A percentile compares a stretch with the other conserved stretches of the same genome.
These are phyloP conservation scores for Chondrostereum purpureum DNA, from an alignment of 1,284 basidiomycete genomes.

Conservation along the genomic window DNA sequence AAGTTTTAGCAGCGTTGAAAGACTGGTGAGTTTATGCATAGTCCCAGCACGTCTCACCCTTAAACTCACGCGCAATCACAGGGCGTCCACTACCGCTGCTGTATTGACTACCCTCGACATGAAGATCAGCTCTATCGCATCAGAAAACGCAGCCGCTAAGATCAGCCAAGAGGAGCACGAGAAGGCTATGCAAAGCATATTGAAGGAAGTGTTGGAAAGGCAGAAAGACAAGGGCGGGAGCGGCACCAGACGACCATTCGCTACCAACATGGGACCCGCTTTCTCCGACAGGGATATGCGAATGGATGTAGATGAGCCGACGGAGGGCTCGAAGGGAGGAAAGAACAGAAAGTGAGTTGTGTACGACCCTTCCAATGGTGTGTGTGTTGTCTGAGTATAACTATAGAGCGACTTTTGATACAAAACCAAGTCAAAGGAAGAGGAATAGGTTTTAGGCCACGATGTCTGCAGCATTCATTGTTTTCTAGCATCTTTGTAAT, in stretches of 20 bases:
- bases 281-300: constrained; percentile 15
- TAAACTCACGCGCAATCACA: constrained; percentile 21
- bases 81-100: constrained; percentile 67
- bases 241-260: constrained; percentile 19
- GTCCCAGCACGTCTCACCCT: constrained; percentile 1
- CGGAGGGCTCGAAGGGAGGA: constrained; percentile 18
- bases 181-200: constrained; percentile 31
- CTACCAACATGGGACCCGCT: constrained; percentile 18
- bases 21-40: constrained; percentile 54
- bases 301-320: constrained; percentile 44
- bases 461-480: no score
- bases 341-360: constrained; percentile 43
- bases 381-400: not conserved
- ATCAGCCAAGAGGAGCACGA: constrained; percentile 38
- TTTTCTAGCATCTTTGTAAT: no score
- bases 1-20: constrained; percentile 54
- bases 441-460: not conserved
- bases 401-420: not conserved
- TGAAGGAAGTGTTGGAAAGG: constrained; percentile 52
- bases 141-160: constrained; percentile 29
- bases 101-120: constrained; percentile 41
- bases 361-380: constrained; percentile 1
- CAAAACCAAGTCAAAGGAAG: not conserved
- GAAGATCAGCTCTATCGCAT: constrained; percentile 42
- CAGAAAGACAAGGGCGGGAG: constrained; percentile 33